phyloP scores from a whole-genome alignment of 495 filamentous ascomycete species.

The Filosporella fistucella region DNA sequence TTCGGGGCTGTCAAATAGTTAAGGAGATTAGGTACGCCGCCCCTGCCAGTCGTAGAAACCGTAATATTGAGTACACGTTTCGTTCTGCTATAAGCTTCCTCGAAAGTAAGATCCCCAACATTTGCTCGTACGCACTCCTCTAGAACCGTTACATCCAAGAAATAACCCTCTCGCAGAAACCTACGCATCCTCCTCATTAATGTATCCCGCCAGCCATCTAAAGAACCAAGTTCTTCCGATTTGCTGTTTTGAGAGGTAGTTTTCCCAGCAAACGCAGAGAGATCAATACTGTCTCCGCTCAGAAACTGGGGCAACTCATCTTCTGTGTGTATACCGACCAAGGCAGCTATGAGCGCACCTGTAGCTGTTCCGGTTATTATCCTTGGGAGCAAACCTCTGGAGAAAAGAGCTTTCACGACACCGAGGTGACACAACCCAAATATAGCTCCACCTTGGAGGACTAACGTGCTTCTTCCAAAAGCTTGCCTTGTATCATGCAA shows the following conservation, averaged over 20 bases:
- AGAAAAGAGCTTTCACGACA: slow-evolving; percentile 82
- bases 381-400: slow-evolving; percentile 77
- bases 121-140: slow-evolving; percentile 84
- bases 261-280: slow-evolving; percentile 67
- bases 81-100: slow-evolving; percentile 84
- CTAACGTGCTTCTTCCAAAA: slow-evolving; percentile 80
- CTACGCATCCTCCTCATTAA: slow-evolving; percentile 56
- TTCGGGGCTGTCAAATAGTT: slow-evolving; percentile 95
- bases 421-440: slow-evolving; percentile 91
- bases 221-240: slow-evolving; percentile 16
- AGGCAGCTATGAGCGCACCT: slow-evolving; percentile 83
- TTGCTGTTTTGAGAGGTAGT: slow-evolving; percentile 5
- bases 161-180: slow-evolving; percentile 71
- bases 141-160: slow-evolving; percentile 75
- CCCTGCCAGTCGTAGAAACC: slow-evolving; percentile 65
- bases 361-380: slow-evolving; percentile 92
- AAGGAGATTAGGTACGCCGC: slow-evolving; percentile 77
- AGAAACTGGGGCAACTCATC: slow-evolving; percentile 77
- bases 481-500: slow-evolving; percentile 87
- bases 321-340: slow-evolving; percentile 86
- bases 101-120: slow-evolving; percentile 86
- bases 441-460: slow-evolving; percentile 86
- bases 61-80: slow-evolving; percentile 92
- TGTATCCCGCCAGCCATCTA: slow-evolving; percentile 48
- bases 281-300: slow-evolving; percentile 73